These are phyloP conservation scores for Phytophthora sansomeana DNA, from an alignment of 352 stramenopile species.

Conservation along the genomic window DNA sequence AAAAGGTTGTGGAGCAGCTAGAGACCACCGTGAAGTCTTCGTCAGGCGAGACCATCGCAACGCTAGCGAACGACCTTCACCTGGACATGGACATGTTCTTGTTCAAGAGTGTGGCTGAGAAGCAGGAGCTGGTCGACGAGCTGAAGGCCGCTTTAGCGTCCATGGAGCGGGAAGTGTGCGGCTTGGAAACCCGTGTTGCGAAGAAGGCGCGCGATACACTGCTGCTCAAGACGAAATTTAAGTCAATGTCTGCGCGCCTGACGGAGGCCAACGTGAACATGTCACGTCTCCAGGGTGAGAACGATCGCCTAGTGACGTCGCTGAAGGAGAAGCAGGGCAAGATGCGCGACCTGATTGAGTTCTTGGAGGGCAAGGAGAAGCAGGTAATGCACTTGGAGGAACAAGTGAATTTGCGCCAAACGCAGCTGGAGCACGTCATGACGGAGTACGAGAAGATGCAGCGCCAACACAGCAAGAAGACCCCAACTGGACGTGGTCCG, in stretches of 20 bases:
- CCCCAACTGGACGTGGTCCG: not conserved
- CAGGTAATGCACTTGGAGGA: constrained; percentile 73
- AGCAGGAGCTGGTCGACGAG: constrained; percentile 73
- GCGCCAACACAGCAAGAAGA: constrained; percentile 32
- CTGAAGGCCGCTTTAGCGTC: constrained; percentile 65
- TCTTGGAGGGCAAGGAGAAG: constrained; percentile 72
- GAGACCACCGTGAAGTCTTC: constrained; percentile 28
- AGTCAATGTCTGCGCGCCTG: constrained; percentile 60
- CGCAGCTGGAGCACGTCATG: constrained; percentile 60
- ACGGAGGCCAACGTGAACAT: constrained; percentile 54
- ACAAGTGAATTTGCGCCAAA: constrained; percentile 59
- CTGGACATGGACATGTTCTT: constrained; percentile 80
- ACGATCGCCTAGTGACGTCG: constrained; percentile 52
- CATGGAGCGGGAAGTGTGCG: constrained; percentile 76
- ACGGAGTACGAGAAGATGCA: constrained; percentile 42
- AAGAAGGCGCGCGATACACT: constrained; percentile 64
- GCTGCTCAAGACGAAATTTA: constrained; percentile 66
- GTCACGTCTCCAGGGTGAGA: constrained; percentile 64
- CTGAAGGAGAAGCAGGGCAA: constrained; percentile 68
- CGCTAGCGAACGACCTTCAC: constrained; percentile 40
- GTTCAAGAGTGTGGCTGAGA: constrained; percentile 76
- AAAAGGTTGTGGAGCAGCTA: constrained; percentile 66
- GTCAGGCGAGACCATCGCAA: constrained; percentile 25
- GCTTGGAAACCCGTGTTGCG: constrained; percentile 59
- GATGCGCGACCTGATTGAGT: constrained; percentile 63